A percentile compares a stretch with the other conserved stretches of the same genome.
These are phyloP conservation scores for Cercospora nicotianae DNA, from an alignment of 2,329 filamentous ascomycete genomes.

Conservation along the genomic window DNA sequence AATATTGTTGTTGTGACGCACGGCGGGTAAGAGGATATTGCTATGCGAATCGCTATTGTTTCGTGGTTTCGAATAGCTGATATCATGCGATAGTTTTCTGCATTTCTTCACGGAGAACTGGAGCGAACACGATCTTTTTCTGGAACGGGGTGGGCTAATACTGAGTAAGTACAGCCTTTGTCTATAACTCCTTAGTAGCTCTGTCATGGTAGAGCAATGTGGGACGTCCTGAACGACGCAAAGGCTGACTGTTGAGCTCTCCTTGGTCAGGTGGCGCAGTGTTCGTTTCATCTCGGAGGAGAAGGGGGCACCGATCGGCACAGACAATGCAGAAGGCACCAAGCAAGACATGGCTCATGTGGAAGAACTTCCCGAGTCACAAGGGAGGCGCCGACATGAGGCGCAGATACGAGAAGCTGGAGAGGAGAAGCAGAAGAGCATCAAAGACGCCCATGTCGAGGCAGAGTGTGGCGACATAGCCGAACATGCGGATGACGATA, in stretches of 20 bases:
- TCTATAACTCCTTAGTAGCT: too few species aligned
- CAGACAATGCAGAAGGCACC: conserved; percentile 37
- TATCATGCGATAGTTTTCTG: conserved; percentile 59
- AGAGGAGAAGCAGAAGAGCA: neutral
- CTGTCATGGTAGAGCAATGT: too few species aligned
- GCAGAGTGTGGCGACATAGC: neutral
- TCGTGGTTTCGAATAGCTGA: too few species aligned
- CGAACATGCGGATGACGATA: neutral
- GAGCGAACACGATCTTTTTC: conserved; percentile 57
- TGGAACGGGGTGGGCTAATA: conserved; percentile 72
- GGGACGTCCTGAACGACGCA: too few species aligned
- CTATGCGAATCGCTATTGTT: too few species aligned
- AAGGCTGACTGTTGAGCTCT: neutral
- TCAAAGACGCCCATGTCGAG: neutral
- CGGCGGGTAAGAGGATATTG: too few species aligned
- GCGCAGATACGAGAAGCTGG: neutral
- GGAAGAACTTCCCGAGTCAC: conserved; percentile 32
- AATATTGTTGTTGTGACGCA: conserved; percentile 78
- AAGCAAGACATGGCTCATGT: conserved; percentile 34
- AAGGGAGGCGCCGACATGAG: conserved; percentile 4
- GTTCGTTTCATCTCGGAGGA: conserved; percentile 57
- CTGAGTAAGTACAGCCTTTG: conserved; percentile 53
- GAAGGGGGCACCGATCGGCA: neutral
- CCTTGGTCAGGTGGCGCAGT: conserved; percentile 48
- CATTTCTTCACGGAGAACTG: conserved; percentile 86